Base-by-base conservation (phyloP, 2,329 filamentous ascomycete genomes). In the Escovopsis sp. region DNA sequence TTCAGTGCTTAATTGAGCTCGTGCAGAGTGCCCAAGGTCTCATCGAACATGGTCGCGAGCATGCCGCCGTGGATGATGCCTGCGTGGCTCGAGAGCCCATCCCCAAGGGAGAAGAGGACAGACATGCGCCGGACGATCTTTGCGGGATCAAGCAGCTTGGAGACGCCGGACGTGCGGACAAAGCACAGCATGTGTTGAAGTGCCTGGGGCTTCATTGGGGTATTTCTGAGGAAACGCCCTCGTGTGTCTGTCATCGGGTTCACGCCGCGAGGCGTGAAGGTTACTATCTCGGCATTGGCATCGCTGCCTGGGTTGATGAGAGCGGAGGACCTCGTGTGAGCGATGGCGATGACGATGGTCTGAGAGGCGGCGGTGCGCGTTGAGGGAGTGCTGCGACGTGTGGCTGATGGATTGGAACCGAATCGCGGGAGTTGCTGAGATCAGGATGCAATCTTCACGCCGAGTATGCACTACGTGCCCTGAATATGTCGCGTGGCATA, bases 11-110 rank as follows among this genome's bases (percentile, higher is more conserved):
- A 43, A 26, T 66, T 66, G 6, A 63, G 48, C 40, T 64, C 61
- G 19, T 59, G 55, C 15, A 66, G 44, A 2, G 52, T 49, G 4
- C 61, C 60, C 48, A 62, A 57, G 5, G 56, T 48, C 53, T 65
- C 63, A 39, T 66, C 63, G 23, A 61, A 45, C 42, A 65, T 46
- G 5, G 61, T 49, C 33, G 56, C 56, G 8, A 54, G 51, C 38
- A 64, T 47, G 10, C 63, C 63, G 6, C 63, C 63, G 42, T 65
- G 62, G 2, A 62, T 46, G 9, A 64, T 45, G 7, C 49, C 49
- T 1, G 54, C 49, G 32, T 56, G 59, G 2, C 63, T 60, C 6
- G 53, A 56, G 5, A 64, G 48, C 2, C 59, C 61, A 2, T 53
- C 48, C 1, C 59, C 59, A 7, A 64, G 50, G 2, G 56, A 49